Conservation (phyloP, 176 grass and related monocot genomes). For the Thinopyrum elongatum region DNA sequence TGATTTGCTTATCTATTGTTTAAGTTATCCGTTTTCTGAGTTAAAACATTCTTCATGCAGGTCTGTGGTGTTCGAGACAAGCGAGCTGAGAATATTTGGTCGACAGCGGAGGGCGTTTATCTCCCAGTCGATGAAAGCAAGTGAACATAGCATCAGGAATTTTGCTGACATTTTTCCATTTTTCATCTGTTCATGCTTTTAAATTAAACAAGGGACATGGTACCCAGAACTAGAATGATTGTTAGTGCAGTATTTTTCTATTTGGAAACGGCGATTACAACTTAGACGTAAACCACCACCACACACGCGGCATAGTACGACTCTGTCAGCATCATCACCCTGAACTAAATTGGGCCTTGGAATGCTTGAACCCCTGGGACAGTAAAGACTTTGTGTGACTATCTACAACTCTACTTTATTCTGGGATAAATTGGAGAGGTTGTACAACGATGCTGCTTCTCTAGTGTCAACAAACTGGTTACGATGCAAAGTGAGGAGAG, state of each 20-base stretch:
- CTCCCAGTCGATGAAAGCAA: conserved; percentile 55
- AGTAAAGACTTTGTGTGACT: too few relatives aligned
- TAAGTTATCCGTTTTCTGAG: neutral
- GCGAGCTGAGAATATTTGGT: conserved; percentile 63
- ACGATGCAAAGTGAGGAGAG: too few relatives aligned
- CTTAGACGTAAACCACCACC: neutral
- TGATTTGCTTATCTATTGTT: neutral
- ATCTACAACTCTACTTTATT: too few relatives aligned
- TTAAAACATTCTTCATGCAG: conserved; percentile 33
- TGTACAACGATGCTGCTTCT: too few relatives aligned
- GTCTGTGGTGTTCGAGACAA: conserved; percentile 70
- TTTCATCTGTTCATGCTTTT: neutral
- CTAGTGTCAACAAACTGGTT: too few relatives aligned
- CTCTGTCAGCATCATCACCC: too few relatives aligned
- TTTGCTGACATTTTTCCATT: neutral
- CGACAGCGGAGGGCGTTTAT: conserved; percentile 65
- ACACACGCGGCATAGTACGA: too few relatives aligned
- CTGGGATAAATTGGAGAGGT: too few relatives aligned
- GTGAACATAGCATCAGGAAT: conserved; percentile 29
- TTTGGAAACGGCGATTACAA: neutral
- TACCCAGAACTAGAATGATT: neutral
- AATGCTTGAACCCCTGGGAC: too few relatives aligned
- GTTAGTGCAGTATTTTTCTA: neutral
- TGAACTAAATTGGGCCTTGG: too few relatives aligned
- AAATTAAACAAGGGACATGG: neutral